phyloP scores from a whole-genome alignment of 768 basidiomycete species.

The Xanthoconium stramineum region DNA sequence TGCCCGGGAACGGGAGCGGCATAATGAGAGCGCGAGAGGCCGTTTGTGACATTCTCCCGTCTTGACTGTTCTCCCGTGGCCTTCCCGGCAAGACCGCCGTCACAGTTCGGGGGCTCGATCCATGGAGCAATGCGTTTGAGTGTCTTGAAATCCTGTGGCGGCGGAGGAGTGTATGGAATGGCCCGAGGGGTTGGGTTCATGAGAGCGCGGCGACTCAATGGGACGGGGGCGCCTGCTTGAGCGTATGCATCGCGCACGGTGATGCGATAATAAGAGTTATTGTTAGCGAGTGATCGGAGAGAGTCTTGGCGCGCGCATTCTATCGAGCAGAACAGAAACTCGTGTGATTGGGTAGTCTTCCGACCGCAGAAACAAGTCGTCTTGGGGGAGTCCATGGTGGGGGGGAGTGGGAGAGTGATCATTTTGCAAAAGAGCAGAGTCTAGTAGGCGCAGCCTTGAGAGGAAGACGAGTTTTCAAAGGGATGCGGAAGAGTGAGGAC shows the following conservation, averaged over 20 bases:
- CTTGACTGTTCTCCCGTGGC: neutral
- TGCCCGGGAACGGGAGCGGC: neutral
- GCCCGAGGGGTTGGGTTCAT: neutral
- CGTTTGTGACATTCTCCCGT: neutral
- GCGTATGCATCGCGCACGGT: conserved; percentile 16
- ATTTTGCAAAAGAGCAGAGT: neutral
- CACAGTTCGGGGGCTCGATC: too few species aligned
- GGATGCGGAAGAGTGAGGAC: neutral
- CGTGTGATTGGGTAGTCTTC: conserved; percentile 21
- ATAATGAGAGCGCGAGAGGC: neutral
- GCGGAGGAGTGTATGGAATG: neutral
- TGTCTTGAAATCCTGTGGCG: too few species aligned
- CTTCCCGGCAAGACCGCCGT: too few species aligned
- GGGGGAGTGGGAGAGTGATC: neutral
- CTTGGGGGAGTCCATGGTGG: conserved; percentile 6
- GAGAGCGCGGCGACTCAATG: neutral
- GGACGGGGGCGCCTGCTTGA: neutral
- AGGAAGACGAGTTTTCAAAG: neutral
- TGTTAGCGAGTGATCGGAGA: conserved; percentile 21
- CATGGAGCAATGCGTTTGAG: neutral
- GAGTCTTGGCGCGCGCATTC: conserved; percentile 27
- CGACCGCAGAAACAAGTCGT: conserved; percentile 25
- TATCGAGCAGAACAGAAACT: conserved; percentile 29
- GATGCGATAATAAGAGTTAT: conserved; percentile 23
- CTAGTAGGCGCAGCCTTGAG: neutral